Base-by-base conservation (phyloP, 2,329 filamentous ascomycete species). In the Pseudogymnoascus verrucosus region DNA sequence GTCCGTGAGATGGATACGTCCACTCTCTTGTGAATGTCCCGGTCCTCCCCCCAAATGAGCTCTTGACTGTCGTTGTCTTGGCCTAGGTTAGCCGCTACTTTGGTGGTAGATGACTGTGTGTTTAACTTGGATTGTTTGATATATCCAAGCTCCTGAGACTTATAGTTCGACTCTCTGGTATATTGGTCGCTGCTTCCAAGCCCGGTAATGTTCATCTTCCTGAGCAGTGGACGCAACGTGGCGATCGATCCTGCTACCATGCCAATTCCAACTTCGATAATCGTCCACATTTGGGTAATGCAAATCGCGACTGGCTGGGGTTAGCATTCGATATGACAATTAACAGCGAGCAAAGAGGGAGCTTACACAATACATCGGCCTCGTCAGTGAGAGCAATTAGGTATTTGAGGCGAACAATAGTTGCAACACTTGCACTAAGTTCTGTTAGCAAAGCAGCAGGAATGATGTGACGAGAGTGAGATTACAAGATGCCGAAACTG, bases 221-320 rank as follows among this genome's bases (percentile, higher is more conserved):
- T 79, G 37, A 84, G 77, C 0, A 84, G 75, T 3, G 82, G 82
- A 2, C 82, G 79, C 34, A 84, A 81, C 4, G 82, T 84, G 21
- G 80, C 80, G 10, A 84, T 74, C 65, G 80, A 82, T 1, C 82
- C 78, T 11, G 82, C 82, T 26, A 80, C 71, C 54, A 84, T 84
- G 64, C 81, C 82, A 21, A 84, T 78, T 5, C 81, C 82, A 1
- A 82, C 81, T 68, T 84, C 82, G 62, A 84, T 74, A n/a, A 84
- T 72, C 8, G 80, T 84, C 82, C 82, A 84, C 5, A 84, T 76
- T 77, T 82, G 81, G 37, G 81, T 77, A 65, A 82, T 75, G 3
- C 81, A 84, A 76, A 80, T 82, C 54, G 39, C 7, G 37, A 62
- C 64, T 68, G 10, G 31, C 16, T 28, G n/a, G 5, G 19, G 5